A percentile compares a stretch with the other conserved stretches of the same genome.
Evolutionary conservation across 352 stramenopile species (phyloP).

Genomic region (Phytopythium vexans): DNA sequence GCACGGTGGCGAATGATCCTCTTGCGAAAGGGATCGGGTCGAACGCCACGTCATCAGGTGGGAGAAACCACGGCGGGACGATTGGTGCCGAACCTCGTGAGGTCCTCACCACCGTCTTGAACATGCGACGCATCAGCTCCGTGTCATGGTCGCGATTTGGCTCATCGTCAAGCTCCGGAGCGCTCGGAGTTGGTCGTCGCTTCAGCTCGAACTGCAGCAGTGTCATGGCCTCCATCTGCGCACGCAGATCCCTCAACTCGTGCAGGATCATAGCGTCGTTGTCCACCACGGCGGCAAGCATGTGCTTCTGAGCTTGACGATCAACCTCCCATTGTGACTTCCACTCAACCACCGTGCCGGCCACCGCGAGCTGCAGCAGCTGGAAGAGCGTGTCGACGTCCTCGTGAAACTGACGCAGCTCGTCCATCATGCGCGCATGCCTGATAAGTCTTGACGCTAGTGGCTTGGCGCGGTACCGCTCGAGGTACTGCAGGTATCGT

Average conservation of each 20-base stretch:
- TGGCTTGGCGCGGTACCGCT: neutral
- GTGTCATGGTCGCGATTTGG: no score
- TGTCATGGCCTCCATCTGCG: neutral
- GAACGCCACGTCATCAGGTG: no score
- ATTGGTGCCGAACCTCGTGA: neutral
- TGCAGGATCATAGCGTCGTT: neutral
- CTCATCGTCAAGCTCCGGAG: no score
- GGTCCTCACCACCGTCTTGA: constrained; percentile 3
- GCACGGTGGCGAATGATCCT: no score
- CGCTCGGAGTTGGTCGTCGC: no score
- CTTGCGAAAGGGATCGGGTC: no score
- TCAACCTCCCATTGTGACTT: neutral
- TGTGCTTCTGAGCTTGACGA: neutral
- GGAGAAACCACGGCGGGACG: no score
- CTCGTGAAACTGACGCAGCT: constrained; percentile 13
- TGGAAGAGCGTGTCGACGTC: constrained; percentile 12
- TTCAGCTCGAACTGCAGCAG: neutral
- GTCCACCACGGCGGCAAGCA: neutral
- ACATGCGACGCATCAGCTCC: constrained; percentile 9
- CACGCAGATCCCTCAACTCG: neutral
- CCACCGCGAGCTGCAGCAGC: constrained; percentile 10
- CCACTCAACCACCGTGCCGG: constrained; percentile 9
- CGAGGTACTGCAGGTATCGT: neutral
- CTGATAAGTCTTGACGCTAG: no score
- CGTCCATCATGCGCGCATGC: constrained; percentile 9